Base-by-base conservation (phyloP, 1,139 yeast genomes). In the Blastobotrys petasosporus region DNA sequence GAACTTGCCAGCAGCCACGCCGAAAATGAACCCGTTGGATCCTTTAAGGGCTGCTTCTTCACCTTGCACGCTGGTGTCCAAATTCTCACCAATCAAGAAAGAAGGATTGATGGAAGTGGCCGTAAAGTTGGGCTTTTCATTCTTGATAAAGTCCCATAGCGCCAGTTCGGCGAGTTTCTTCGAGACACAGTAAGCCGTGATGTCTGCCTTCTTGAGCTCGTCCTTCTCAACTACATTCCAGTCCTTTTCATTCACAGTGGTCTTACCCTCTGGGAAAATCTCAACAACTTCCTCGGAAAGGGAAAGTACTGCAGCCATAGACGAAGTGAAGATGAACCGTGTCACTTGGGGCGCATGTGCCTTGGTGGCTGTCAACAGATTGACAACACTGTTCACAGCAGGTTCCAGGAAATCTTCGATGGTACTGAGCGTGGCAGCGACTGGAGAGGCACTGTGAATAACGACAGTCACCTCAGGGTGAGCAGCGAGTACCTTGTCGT, bases 381-480 rank as follows among this genome's bases (percentile, higher is more conserved):
- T 67, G 37, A 59, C 58, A 4, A 82, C 76, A 29, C 82, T 82
- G 39, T 69, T 59, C 32, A 76, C 63, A 2, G 82, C 82, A 1
- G 82, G 81, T 17, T 62, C 62, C 42, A 75, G 59, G 38, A 66
- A 50, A 32, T 61, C 65, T 51, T 61, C 58, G 44, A 68, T 63
- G 13, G 73, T 57, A 37, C 60, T 55, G 54, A 74, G 68, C 47
- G 68, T 69, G 36, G 41, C 68, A 68, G 17, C 29, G 15, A 29
- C 30, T 3, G 82, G 82, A 16, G 80, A 74, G 10, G 83, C 83
- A 2, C 80, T 76, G 63, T 81, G 87, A 32, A 80, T 57, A 42
- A 81, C 78, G 4, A 36, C 36, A 39, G 69, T 71, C 8, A 74
- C 71, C 45, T 78, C 69, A 9, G 39, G 39, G 20, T 44, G 32